Evolutionary conservation across 768 basidiomycete genomes (phyloP).

Genomic region (Trichaptum fuscoviolaceum): DNA sequence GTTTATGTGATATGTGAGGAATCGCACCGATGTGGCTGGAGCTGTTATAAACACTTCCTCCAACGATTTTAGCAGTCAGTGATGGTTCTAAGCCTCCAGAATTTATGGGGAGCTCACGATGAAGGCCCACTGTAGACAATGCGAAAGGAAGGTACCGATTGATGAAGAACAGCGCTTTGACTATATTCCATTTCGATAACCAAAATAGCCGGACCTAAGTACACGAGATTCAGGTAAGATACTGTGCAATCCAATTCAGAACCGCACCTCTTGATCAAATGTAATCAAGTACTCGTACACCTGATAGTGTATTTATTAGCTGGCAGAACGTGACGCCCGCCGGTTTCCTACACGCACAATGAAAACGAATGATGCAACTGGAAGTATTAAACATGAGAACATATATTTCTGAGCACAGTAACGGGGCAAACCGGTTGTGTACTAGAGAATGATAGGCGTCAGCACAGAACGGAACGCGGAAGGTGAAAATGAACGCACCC

Average conservation of each 20-base stretch:
- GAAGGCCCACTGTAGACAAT: neutral
- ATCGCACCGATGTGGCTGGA: neutral
- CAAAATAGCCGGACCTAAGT: neutral
- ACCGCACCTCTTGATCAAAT: neutral
- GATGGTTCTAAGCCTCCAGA: neutral
- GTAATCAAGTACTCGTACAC: neutral
- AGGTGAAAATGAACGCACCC: neutral
- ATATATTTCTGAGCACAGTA: neutral
- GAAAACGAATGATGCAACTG: neutral
- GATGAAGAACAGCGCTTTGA: neutral
- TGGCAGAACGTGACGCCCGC: neutral
- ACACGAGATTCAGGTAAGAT: neutral
- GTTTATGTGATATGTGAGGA: neutral
- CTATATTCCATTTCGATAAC: neutral
- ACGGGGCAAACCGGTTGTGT: neutral
- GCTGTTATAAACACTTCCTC: neutral
- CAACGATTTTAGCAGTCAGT: neutral
- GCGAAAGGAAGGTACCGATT: constrained; percentile 2
- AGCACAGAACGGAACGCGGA: neutral
- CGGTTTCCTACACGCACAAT: neutral
- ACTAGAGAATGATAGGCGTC: neutral
- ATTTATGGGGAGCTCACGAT: neutral
- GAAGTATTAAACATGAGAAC: neutral
- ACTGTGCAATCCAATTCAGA: neutral
- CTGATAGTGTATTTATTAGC: neutral